Evolutionary conservation across 139 green algal genomes (phyloP).

Genomic region (Chlamydomonas incerta): DNA sequence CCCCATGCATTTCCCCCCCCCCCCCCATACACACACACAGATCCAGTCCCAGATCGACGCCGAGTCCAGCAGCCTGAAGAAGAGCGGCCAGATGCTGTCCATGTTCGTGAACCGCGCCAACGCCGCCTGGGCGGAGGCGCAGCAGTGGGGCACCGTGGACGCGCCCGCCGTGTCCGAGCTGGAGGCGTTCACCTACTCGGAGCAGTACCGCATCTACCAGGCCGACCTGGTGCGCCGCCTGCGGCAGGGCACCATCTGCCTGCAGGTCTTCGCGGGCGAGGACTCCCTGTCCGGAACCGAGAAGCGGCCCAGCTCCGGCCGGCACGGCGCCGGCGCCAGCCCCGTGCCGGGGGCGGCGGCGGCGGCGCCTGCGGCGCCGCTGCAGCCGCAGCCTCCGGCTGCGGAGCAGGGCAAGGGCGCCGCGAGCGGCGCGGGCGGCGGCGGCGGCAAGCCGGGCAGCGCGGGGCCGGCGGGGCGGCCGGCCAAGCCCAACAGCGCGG

Average conservation of each 20-base stretch:
- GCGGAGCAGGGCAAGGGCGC: not conserved
- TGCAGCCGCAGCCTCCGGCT: not conserved
- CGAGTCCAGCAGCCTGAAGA: conserved; percentile 18
- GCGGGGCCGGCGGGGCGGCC: no score
- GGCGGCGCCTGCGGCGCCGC: not conserved
- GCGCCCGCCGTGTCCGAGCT: not conserved
- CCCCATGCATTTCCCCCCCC: no score
- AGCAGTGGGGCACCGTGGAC: conserved; percentile 6
- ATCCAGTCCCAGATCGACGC: conserved; percentile 28
- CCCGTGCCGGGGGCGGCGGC: not conserved
- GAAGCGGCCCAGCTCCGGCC: not conserved
- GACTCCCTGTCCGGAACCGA: conserved; percentile 18
- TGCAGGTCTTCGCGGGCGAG: conserved; percentile 32
- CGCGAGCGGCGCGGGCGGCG: not conserved
- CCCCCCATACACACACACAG: no score
- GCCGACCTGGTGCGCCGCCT: conserved; percentile 34
- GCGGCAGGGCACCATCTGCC: conserved; percentile 31
- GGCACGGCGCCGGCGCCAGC: no score
- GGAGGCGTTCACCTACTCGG: conserved; percentile 23
- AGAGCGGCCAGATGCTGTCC: conserved; percentile 27
- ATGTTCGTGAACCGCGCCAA: conserved; percentile 37
- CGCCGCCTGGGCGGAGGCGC: conserved; percentile 41
- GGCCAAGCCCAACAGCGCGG: no score
- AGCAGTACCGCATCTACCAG: conserved; percentile 44
- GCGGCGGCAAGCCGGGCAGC: not conserved